phyloP scores from a whole-genome alignment of 805 yeast species.

The Komagataella kurtzmanii region DNA sequence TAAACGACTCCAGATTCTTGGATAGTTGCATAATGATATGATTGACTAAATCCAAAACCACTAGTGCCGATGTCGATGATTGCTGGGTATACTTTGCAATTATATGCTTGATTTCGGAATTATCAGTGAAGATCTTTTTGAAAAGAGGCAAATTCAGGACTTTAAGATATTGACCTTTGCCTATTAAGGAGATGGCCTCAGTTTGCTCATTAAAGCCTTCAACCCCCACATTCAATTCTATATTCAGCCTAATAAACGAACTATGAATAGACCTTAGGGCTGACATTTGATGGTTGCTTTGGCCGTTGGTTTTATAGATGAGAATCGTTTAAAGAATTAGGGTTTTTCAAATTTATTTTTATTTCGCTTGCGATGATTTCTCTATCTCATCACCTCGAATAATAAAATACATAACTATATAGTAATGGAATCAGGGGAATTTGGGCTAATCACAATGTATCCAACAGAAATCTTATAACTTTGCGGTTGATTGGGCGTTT shows the following conservation, averaged over 20 bases:
- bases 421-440: neutral
- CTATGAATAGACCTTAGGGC: neutral
- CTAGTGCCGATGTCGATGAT: neutral
- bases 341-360: neutral
- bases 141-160: constrained; percentile 5
- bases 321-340: too few relatives aligned
- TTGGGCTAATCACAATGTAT: neutral
- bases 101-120: constrained; percentile 1
- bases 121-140: constrained; percentile 6
- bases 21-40: constrained; percentile 1
- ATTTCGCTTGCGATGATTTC: neutral
- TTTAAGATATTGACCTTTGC: constrained; percentile 16
- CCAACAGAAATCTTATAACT: neutral
- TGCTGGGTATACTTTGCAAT: constrained; percentile 1
- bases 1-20: constrained; percentile 8
- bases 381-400: neutral
- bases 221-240: neutral
- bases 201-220: neutral
- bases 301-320: neutral
- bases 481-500: constrained; percentile 4
- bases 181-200: constrained; percentile 4
- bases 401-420: neutral
- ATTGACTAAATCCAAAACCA: neutral
- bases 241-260: neutral
- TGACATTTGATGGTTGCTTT: neutral